Evolutionary conservation across 495 filamentous ascomycete genomes (phyloP).

Genomic region (Xylaria telfairii): DNA sequence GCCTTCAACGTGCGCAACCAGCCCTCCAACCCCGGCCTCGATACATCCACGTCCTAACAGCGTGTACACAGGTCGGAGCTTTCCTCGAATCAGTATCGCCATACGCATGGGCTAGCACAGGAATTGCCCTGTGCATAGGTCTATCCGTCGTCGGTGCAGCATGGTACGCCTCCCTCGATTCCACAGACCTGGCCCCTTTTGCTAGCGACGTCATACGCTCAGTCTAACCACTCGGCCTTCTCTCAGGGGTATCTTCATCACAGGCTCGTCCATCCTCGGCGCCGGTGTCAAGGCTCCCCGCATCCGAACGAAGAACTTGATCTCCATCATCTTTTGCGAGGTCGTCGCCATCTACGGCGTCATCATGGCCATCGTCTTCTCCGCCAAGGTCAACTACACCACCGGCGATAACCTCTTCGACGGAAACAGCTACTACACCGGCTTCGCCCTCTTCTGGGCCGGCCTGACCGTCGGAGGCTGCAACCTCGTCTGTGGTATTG

Average conservation of each 20-base stretch:
- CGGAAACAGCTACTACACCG: slow-evolving; percentile 86
- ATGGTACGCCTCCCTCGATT: slow-evolving; percentile 68
- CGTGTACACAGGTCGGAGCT: slow-evolving; percentile 72
- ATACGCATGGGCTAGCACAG: slow-evolving; percentile 88
- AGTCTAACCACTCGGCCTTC: slow-evolving; percentile 11
- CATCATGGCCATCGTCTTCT: slow-evolving; percentile 99
- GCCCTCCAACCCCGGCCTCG: slow-evolving; percentile 15
- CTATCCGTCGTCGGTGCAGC: slow-evolving; percentile 95
- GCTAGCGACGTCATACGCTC: slow-evolving; percentile 4
- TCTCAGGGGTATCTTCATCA: slow-evolving; percentile 97
- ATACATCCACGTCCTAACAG: slow-evolving; percentile 37
- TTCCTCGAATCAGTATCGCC: slow-evolving; percentile 95
- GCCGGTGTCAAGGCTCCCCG: slow-evolving; percentile 94
- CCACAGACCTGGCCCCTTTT: not conserved
- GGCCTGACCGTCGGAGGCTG: slow-evolving; percentile 93
- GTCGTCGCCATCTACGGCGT: slow-evolving; percentile 99
- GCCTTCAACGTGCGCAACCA: slow-evolving; percentile 81
- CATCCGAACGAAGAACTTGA: slow-evolving; percentile 98
- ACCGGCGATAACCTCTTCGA: slow-evolving; percentile 69
- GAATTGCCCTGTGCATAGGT: slow-evolving; percentile 93
- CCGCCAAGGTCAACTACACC: slow-evolving; percentile 76
- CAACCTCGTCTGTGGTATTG: slow-evolving; percentile 94
- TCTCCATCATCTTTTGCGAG: slow-evolving; percentile 99
- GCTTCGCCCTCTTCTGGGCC: slow-evolving; percentile 94
- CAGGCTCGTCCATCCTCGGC: slow-evolving; percentile 96